Base-by-base conservation (phyloP, 345 rosid species). In the Camelina hispida region DNA sequence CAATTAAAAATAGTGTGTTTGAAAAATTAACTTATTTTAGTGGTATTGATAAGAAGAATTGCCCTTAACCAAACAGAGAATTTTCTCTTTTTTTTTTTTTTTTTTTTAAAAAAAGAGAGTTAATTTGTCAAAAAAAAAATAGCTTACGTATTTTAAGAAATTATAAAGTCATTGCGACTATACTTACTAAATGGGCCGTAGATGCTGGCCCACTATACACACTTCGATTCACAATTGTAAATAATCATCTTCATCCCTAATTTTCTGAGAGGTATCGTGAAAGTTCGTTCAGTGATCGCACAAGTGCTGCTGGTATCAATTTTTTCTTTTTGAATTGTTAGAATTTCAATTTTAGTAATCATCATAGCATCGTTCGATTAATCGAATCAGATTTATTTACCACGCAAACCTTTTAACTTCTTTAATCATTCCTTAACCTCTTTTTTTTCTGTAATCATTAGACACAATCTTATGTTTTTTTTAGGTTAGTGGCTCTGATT, bases 161-260 rank as follows among this genome's bases (percentile, higher is more conserved):
- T 3, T 40, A 40, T 40, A 40, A 40, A 40, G 12, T 40, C 44
- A 40, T 40, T 12, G 46, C 4, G 4, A 42, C 46, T 42, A 42
- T 11, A 17, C 63, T 25, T 69, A 46, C 23, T 9, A 57, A 57
- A 59, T 72, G 76, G 76, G 68, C 76, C 63, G 16, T 72, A 62
- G 6, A 52, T 25, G 2, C 32, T 53, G 54, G 54, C 55, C 76
- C 76, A 72, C 3, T 72, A 7, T 18, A 38, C 1, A 59, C 12
- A 40, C 15, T 20, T 20, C 9, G 15, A 30, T 23, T 53, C 34
- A 55, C 18, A 6, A 25, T 25, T 25, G 5, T 28, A 28, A 34
- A 6, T 7, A 34, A 1, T 17, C 34, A 66, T 15, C 16, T 23
- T 22, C 42, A 12, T 62, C 69, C 54, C 69, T 51, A 40, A 52